Evolutionary conservation across 2,329 filamentous ascomycete genomes (phyloP), one percentile per base, ranked within the genome.

Genomic region (Bipolaris victoriae): DNA sequence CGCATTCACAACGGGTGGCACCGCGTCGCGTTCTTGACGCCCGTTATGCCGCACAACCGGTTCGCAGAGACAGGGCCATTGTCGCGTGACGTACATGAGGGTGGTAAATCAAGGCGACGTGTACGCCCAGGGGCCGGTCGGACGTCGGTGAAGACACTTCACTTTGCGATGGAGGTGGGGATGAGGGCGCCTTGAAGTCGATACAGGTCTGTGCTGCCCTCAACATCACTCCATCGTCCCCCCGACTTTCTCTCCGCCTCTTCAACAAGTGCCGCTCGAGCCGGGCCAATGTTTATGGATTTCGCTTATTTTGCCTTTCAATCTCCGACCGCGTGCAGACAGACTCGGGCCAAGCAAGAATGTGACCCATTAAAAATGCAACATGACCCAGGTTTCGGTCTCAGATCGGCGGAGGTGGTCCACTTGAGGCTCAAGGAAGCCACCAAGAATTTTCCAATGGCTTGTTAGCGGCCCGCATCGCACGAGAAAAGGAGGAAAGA

Each of bases 401-500:
- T 52, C 48, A 36, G 48, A 56, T 56, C 50, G 53, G 53, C 50
- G 45, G 35, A 50, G 40, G n/a, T 16, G 50, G 33, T 40, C 55
- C 55, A 57, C 45, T 45, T 57, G 55, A 57, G 55, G 55, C 55
- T 57, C 50, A 57, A 49, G 50, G 55, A 57, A 57, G 45, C 40
- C 50, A 54, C 55, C 47, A 57, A 57, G 55, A 57, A 57, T 16
- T 16, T 57, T 54, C 55, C 24, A 54, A 45, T 37, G 3, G 11
- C 45, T 36, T 54, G 50, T 50, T 53, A 54, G 22, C 26, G 50
- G 45, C 20, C 45, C 50, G 50, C 50, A 47, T 39, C 50, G 55
- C 39, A 45, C 45, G 10, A 53, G 50, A 54, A 45, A 54, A 24
- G 31, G 35, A 47, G 46, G 36, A 41, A 43, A 40, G 4, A 40